Conservation (phyloP, 2,329 filamentous ascomycete genomes). For the Nectriaceae sp. region DNA sequence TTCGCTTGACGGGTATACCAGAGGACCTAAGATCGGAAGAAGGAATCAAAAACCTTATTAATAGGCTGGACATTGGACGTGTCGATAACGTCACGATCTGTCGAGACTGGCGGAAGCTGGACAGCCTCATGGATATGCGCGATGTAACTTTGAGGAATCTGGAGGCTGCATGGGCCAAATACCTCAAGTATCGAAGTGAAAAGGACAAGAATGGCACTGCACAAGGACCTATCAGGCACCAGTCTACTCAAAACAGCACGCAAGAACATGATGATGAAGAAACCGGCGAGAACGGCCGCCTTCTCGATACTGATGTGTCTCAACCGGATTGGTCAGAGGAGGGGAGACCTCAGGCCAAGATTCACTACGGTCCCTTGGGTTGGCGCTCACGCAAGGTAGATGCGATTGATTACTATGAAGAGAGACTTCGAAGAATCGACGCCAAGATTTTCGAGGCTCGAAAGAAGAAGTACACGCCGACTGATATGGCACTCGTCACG, state of each 20-base stretch:
- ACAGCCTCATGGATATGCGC: constrained; percentile 70
- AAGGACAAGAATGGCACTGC: constrained; percentile 7
- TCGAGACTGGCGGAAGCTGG: constrained; percentile 81
- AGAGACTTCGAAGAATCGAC: constrained; percentile 78
- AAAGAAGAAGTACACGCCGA: constrained; percentile 74
- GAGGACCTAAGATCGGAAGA: constrained; percentile 75
- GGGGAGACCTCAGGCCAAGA: constrained; percentile 65
- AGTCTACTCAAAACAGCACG: neutral
- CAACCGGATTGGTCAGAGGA: constrained; percentile 40
- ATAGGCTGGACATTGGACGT: constrained; percentile 83
- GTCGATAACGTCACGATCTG: constrained; percentile 89
- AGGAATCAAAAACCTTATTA: constrained; percentile 82
- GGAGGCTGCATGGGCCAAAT: constrained; percentile 81
- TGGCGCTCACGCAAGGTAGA: constrained; percentile 75
- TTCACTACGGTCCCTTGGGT: constrained; percentile 78
- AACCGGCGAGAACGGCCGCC: constrained; percentile 58
- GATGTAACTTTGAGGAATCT: constrained; percentile 67
- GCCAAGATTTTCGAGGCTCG: constrained; percentile 71
- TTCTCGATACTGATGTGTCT: constrained; percentile 52
- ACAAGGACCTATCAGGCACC: constrained; percentile 15
- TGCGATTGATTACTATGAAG: constrained; percentile 92
- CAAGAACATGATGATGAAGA: constrained; percentile 36
- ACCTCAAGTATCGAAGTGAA: constrained; percentile 40
- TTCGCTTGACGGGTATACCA: constrained; percentile 88
- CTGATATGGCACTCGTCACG: constrained; percentile 89